Evolutionary conservation across 805 yeast genomes (phyloP), one percentile per base, ranked within the genome.

Genomic region (Suhomyces prunicola): DNA sequence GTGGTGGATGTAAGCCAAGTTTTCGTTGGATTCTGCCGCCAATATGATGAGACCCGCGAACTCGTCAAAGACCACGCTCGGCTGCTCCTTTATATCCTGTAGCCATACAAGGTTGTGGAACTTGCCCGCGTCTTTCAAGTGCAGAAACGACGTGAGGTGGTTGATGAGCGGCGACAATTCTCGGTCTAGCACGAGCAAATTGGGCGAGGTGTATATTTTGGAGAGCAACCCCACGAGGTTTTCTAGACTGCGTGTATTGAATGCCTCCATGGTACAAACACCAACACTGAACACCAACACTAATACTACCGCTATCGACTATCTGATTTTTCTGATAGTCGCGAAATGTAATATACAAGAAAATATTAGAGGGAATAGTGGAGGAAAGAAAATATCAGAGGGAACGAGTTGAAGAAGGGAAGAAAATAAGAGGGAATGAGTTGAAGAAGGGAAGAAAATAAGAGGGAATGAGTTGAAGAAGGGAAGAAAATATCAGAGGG

Each of bases 111-210:
- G 44, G 26, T 57, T 54, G 27, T 24, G 54, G 47, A 86, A 79
- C 50, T 83, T 70, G 3, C 79, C 85, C 39, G 68, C 72, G 39
- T 73, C 72, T 59, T 81, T 81, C 29, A 86, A 71, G 6, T 67
- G 63, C 51, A 81, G 76, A 64, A 85, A 85, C 9, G 86, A 81
- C 10, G 84, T 78, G 35, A 85, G 68, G 36, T 71, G 71, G 61
- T 87, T 82, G 52, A 86, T 66, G 10, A 79, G 61, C 0, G 79
- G 69, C 2, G 86, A 73, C 39, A 85, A 61, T 4, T 67, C 60
- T 31, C 71, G 70, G 54, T 85, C 86, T 33, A 84, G 64, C 13
- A 78, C 50, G 19, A 65, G 60, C 29, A 65, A 56, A 45, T 61
- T 63, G 50, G 64, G 62, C 12, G 57, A 49, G 9, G 73, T 61